phyloP scores from a whole-genome alignment of 352 stramenopile species.

The Globisporangium irregulare region DNA sequence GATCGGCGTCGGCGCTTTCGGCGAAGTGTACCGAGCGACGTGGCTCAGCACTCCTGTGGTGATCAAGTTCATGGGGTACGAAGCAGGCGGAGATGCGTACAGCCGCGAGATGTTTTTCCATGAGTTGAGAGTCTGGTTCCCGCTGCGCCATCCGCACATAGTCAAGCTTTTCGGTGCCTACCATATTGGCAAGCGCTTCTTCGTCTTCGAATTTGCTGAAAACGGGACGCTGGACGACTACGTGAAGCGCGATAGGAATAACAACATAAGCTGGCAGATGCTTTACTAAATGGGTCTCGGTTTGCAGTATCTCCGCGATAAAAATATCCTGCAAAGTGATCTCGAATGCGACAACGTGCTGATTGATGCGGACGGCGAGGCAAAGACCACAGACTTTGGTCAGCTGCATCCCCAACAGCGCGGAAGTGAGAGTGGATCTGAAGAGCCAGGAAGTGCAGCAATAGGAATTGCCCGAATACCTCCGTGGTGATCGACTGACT shows the following conservation, averaged over 20 bases:
- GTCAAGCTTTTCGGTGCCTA: slow-evolving; percentile 11
- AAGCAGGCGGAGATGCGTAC: not conserved
- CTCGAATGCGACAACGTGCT: slow-evolving; percentile 13
- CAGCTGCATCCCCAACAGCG: slow-evolving; percentile 12
- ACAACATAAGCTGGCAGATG: not conserved
- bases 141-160: slow-evolving; percentile 8
- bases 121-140: slow-evolving; percentile 14
- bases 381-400: slow-evolving; percentile 15
- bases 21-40: slow-evolving; percentile 4
- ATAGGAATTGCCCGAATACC: not conserved
- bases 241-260: not conserved
- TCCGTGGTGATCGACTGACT: too few species aligned
- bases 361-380: not conserved
- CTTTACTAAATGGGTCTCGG: slow-evolving; percentile 3
- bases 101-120: slow-evolving; percentile 6
- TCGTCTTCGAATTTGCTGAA: slow-evolving; percentile 7
- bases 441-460: not conserved
- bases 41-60: slow-evolving; percentile 7
- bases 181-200: slow-evolving; percentile 10
- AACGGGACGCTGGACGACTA: slow-evolving; percentile 1
- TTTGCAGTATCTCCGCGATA: slow-evolving; percentile 2
- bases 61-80: slow-evolving; percentile 13
- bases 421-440: not conserved
- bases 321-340: slow-evolving; percentile 6
- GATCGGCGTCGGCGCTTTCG: slow-evolving; percentile 2